Evolutionary conservation across 139 green algal genomes (phyloP), one percentile per base, ranked within the genome.

Genomic region (Closterium sp.): DNA sequence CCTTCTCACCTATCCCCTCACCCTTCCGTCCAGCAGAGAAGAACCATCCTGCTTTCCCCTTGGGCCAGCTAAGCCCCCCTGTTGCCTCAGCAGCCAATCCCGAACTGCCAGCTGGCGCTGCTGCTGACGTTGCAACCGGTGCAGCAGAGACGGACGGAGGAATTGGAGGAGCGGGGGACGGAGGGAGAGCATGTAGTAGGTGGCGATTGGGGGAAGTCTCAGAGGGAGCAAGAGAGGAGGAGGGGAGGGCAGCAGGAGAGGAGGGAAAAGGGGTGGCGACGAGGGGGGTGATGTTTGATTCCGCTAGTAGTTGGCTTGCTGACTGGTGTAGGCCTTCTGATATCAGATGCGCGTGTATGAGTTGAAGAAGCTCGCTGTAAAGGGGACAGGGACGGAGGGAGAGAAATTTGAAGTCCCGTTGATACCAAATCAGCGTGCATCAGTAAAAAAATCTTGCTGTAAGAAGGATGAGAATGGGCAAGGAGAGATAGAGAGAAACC

Each of bases 291-390:
- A 97, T 91, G 10, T 88, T 87, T 19, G 95, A 94, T 92, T 97
- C 96, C 19, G 93, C 45, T 5, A 93, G 90, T 29, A 98, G 95
- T 21, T 91, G 70, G 2, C 91, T 93, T 29, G 96, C 97, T 62
- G 96, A 89, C 70, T 29, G 31, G 85, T 95, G 91, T 45, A 97
- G 91, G 0, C 96, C 96, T 0, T 91, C 92, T 0, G 94, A 94
- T n/a, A 92, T 86, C 1, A 98, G 95, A 91, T 97, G 97, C 32
- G 97, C 96, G 88, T 96, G 94, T 28, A 97, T 97, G n/a, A 97
- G 93, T 92, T 96, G 93, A 86, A 98, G 95, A 62, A 98, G 93
- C 94, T 98, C 97, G 87, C 94, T 93, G 94, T n/a, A 91, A 87
- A 1, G 29, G 17, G 70, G 24, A 79, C 27, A 13, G n/a, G 86